These are phyloP conservation scores for Immersiporthe knoxdaviesiana DNA, from an alignment of 2,329 filamentous ascomycete species.

Conservation along the genomic window DNA sequence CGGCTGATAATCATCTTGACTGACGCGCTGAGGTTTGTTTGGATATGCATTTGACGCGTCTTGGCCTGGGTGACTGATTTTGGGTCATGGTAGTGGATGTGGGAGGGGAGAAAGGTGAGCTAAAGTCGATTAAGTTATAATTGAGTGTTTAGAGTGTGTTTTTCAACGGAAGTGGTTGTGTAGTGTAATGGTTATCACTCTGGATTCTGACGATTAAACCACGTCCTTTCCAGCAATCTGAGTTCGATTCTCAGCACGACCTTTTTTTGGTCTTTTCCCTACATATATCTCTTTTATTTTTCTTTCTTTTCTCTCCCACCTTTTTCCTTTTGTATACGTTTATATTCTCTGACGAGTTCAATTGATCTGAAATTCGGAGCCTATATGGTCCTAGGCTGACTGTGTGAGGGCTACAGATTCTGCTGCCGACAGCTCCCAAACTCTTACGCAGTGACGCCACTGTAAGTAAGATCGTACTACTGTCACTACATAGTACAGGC, in stretches of 20 bases:
- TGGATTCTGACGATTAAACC: background rate
- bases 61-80: background rate
- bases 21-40: background rate
- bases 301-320: background rate
- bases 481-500: too few species aligned
- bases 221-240: constrained; percentile 1
- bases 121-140: too few species aligned
- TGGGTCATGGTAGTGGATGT: too few species aligned
- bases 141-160: too few species aligned
- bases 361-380: too few species aligned
- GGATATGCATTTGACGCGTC: constrained; percentile 22
- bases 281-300: background rate
- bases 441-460: background rate
- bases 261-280: background rate
- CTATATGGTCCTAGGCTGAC: too few species aligned
- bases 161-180: background rate
- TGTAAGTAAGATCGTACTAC: too few species aligned
- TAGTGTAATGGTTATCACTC: constrained; percentile 4
- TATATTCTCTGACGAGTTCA: too few species aligned
- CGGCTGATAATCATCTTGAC: background rate
- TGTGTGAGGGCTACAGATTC: too few species aligned
- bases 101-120: too few species aligned
- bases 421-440: too few species aligned
- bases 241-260: constrained; percentile 1
- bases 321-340: background rate